These are phyloP conservation scores for Stemphylium lycopersici DNA, from an alignment of 2,329 filamentous ascomycete genomes.

Conservation along the genomic window DNA sequence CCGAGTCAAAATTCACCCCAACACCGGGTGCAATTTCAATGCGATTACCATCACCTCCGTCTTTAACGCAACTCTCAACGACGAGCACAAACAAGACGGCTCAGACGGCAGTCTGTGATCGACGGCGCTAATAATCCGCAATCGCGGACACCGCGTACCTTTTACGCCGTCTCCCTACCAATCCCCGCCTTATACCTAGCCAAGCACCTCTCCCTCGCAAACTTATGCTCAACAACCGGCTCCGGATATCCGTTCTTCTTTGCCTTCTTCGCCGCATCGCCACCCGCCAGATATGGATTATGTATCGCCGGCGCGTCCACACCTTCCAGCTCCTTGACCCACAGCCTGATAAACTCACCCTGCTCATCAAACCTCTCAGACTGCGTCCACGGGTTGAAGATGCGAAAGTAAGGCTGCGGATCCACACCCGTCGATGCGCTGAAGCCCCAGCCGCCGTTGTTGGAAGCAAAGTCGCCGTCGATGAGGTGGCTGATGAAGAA, in stretches of 20 bases:
- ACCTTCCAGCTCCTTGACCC: slow-evolving; percentile 75
- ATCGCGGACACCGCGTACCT: no score
- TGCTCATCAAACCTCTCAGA: slow-evolving; percentile 83
- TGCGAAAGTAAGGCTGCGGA: slow-evolving; percentile 86
- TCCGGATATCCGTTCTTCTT: slow-evolving; percentile 74
- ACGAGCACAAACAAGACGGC: no score
- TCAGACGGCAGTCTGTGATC: no score
- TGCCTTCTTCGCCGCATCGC: slow-evolving; percentile 59
- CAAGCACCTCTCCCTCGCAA: slow-evolving; percentile 70
- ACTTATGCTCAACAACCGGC: slow-evolving; percentile 76
- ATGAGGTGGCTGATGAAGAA: slow-evolving; percentile 59
- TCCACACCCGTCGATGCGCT: slow-evolving; percentile 74
- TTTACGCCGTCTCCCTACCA: slow-evolving; percentile 56
- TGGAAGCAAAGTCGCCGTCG: slow-evolving; percentile 56
- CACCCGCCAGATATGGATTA: slow-evolving; percentile 74
- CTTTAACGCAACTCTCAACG: no score
- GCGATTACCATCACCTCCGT: no score
- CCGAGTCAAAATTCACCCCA: no score
- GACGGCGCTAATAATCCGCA: no score
- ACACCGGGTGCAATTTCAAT: no score
- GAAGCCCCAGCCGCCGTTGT: slow-evolving; percentile 71
- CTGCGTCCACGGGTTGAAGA: slow-evolving; percentile 86
- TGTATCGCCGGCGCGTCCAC: slow-evolving; percentile 75
- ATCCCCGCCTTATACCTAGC: slow-evolving; percentile 72
- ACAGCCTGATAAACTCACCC: slow-evolving; percentile 80